These are phyloP conservation scores for Arxiozyma slooffiae DNA, from an alignment of 1,139 yeast species.

Conservation along the genomic window DNA sequence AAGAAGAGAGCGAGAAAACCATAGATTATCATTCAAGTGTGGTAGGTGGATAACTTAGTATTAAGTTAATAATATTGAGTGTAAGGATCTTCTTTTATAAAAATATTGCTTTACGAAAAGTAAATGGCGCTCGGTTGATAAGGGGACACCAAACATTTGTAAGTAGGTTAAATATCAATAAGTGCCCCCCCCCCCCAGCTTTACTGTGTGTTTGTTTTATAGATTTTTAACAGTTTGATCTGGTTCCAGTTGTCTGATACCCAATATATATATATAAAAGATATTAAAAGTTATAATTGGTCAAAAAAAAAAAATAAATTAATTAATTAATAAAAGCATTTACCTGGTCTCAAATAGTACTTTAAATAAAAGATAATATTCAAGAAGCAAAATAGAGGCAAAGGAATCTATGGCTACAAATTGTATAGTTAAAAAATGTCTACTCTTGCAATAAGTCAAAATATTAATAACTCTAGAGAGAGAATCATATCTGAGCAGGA, in stretches of 20 bases:
- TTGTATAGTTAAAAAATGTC: neutral
- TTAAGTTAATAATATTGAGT: too few relatives aligned
- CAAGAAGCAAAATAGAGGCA: neutral
- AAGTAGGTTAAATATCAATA: neutral
- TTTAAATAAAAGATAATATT: neutral
- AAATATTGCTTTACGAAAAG: neutral
- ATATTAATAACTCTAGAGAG: slow-evolving; percentile 1
- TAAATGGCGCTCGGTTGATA: neutral
- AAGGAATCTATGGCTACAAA: neutral
- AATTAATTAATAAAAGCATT: neutral
- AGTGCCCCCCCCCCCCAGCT: too few relatives aligned
- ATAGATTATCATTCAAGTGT: neutral
- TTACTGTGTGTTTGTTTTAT: too few relatives aligned
- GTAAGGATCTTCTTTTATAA: too few relatives aligned
- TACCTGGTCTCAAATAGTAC: neutral
- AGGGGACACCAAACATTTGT: neutral
- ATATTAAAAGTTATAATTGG: too few relatives aligned
- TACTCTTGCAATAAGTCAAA: neutral
- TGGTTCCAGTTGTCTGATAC: too few relatives aligned
- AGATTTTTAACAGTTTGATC: neutral
- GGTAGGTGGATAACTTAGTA: neutral
- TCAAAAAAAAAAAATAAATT: too few relatives aligned
- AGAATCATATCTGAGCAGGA: slow-evolving; percentile 7
- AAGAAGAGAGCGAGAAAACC: neutral
- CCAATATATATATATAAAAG: too few relatives aligned